A percentile compares a stretch with the other conserved stretches of the same genome.
Conservation (phyloP, 1,139 yeast genomes). For the Dujonia santamariae region DNA sequence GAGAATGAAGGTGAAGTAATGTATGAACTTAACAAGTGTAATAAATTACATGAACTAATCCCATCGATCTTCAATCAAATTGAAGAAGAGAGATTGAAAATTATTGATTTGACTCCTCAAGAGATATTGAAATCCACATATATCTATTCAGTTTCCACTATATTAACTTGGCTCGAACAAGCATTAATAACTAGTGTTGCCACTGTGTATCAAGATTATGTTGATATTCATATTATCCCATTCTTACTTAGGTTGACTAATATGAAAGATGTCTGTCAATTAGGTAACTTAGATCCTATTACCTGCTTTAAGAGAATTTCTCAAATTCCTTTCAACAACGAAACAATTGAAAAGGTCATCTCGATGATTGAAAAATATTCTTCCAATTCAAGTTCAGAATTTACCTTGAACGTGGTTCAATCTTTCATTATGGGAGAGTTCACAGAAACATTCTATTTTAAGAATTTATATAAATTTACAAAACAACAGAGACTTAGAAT, state of each 20-base stretch:
- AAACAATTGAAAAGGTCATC: constrained; percentile 45
- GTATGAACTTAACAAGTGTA: constrained; percentile 18
- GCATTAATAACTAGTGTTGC: constrained; percentile 42
- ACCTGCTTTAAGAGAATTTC: constrained; percentile 54
- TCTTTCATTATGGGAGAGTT: constrained; percentile 64
- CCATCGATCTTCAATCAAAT: constrained; percentile 41
- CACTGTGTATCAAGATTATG: constrained; percentile 34
- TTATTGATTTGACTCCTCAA: constrained; percentile 37
- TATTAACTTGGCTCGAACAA: constrained; percentile 41
- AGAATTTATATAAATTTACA: constrained; percentile 60
- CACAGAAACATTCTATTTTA: constrained; percentile 71
- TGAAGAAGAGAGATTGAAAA: constrained; percentile 40
- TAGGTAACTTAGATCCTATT: constrained; percentile 62
- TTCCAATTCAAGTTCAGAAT: constrained; percentile 26
- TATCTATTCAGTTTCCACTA: constrained; percentile 46
- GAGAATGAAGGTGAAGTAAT: constrained; percentile 17
- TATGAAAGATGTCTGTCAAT: constrained; percentile 78
- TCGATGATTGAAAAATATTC: constrained; percentile 48
- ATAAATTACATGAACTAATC: constrained; percentile 19
- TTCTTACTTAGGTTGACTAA: constrained; percentile 63
- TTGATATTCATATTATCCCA: constrained; percentile 57
- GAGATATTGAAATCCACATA: constrained; percentile 46
- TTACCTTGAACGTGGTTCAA: constrained; percentile 65
- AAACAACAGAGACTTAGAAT: constrained; percentile 48
- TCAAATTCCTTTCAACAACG: constrained; percentile 51